Percentiles rank a stretch among this genome's conserved stretches.
Conservation (phyloP, 306 rosid genomes). For the Vigna mungo region DNA sequence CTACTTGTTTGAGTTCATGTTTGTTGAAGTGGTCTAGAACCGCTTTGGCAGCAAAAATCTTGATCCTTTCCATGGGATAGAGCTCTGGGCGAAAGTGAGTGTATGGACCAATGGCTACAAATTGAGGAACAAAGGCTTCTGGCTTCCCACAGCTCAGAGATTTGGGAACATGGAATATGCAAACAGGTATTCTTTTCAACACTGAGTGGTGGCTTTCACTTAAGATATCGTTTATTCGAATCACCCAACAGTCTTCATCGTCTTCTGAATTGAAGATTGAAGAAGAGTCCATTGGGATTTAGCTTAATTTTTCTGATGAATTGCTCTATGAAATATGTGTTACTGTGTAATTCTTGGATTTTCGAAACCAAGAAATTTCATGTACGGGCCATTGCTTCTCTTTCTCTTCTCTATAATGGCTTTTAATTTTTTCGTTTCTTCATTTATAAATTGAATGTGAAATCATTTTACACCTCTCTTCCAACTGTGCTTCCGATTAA, state of each 20-base stretch:
- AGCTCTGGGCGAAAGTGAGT: conserved; percentile 34
- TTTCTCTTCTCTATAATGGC: no score
- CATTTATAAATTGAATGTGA: no score
- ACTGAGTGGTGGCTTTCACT: background rate
- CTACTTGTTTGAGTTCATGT: conserved; percentile 1
- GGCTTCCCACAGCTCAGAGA: conserved; percentile 32
- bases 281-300: background rate
- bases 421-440: no score
- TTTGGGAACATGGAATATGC: conserved; percentile 38
- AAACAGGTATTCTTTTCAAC: conserved; percentile 13
- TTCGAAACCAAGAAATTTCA: no score
- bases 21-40: conserved; percentile 1
- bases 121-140: conserved; percentile 43
- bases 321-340: no score
- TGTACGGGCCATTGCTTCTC: no score
- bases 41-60: conserved; percentile 21
- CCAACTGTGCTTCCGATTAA: no score
- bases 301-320: no score
- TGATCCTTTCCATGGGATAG: conserved; percentile 44
- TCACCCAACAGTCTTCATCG: conserved; percentile 18
- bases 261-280: conserved; percentile 23
- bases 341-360: no score
- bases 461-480: no score
- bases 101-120: conserved; percentile 37
- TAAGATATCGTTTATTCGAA: conserved; percentile 3